These are phyloP conservation scores for Aspergillus novoparasiticus DNA, from an alignment of 2,329 filamentous ascomycete species.

Conservation along the genomic window DNA sequence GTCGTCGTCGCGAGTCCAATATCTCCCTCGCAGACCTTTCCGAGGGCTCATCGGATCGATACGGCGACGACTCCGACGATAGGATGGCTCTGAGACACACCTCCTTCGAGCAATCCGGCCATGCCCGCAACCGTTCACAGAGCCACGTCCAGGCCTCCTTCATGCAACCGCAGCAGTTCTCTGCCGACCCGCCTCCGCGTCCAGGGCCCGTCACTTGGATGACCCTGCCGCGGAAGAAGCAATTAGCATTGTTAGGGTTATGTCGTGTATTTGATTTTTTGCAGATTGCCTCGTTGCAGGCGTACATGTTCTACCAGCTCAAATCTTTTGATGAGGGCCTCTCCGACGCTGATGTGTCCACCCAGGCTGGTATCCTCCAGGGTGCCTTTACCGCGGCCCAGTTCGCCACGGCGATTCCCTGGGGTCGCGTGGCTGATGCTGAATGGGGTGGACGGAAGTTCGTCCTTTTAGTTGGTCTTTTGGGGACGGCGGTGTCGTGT, in stretches of 20 bases:
- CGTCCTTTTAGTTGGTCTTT: conserved; percentile 73
- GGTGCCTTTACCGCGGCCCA: conserved; percentile 79
- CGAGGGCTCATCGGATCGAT: conserved; percentile 30
- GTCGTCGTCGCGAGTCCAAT: conserved; percentile 38
- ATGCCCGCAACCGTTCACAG: conserved; percentile 36
- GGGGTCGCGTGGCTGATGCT: conserved; percentile 71
- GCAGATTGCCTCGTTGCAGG: conserved; percentile 45
- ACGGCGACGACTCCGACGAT: conserved; percentile 25
- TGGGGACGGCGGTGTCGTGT: conserved; percentile 67
- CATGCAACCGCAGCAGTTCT: conserved; percentile 23
- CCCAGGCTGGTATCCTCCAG: conserved; percentile 73
- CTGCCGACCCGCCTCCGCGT: conserved; percentile 16
- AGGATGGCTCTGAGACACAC: conserved; percentile 34
- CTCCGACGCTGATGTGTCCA: conserved; percentile 65
- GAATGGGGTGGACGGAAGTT: conserved; percentile 70
- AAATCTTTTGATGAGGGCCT: conserved; percentile 67
- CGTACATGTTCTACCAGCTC: conserved; percentile 84
- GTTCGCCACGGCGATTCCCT: conserved; percentile 77
- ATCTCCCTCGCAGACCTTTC: conserved; percentile 34
- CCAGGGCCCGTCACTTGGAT: conserved; percentile 42
- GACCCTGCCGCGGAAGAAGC: conserved; percentile 41
- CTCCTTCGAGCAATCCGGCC: conserved; percentile 32
- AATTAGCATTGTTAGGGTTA: conserved; percentile 39
- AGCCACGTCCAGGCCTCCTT: conserved; percentile 25
- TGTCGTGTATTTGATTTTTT: conserved; percentile 46